These are phyloP conservation scores for Zymoseptoria brevis DNA, from an alignment of 2,329 filamentous ascomycete genomes.

Conservation along the genomic window DNA sequence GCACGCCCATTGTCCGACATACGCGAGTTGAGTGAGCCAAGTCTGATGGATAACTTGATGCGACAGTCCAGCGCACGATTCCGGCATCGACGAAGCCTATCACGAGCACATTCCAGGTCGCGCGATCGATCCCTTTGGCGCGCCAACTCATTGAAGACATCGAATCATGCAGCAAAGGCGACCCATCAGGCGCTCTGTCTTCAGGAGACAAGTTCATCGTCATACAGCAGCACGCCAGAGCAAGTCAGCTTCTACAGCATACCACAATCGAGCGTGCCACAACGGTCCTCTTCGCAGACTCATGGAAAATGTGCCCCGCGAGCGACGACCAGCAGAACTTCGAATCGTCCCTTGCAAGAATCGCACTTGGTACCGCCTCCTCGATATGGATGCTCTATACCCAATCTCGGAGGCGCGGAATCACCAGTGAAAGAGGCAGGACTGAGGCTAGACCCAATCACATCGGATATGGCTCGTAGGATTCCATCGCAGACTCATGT, in stretches of 20 bases:
- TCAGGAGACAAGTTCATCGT: constrained; percentile 20
- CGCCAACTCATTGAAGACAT: constrained; percentile 15
- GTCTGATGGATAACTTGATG: constrained; percentile 27
- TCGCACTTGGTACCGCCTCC: constrained; percentile 2
- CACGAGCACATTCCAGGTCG: constrained; percentile 23
- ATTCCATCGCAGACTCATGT: constrained; percentile 44
- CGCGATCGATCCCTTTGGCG: constrained; percentile 18
- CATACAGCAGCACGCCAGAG: constrained; percentile 31
- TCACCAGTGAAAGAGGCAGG: constrained; percentile 43
- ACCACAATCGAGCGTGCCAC: constrained; percentile 38
- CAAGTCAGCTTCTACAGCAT: constrained; percentile 40
- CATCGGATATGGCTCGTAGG: constrained; percentile 36
- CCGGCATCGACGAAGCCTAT: constrained; percentile 18
- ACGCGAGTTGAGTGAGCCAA: constrained; percentile 43
- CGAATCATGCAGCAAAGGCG: neutral
- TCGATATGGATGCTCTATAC: constrained; percentile 31
- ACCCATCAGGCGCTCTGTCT: neutral
- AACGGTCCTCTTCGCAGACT: constrained; percentile 38
- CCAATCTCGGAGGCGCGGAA: constrained; percentile 38
- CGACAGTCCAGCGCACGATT: constrained; percentile 2
- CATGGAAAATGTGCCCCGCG: constrained; percentile 1
- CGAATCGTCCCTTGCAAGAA: constrained; percentile 10
- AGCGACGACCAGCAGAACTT: constrained; percentile 16
- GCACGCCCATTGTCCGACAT: constrained; percentile 43
- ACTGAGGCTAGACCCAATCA: constrained; percentile 34